phyloP scores from a whole-genome alignment of 169 alveolate genomes.

The Amoebophrya sp. region DNA sequence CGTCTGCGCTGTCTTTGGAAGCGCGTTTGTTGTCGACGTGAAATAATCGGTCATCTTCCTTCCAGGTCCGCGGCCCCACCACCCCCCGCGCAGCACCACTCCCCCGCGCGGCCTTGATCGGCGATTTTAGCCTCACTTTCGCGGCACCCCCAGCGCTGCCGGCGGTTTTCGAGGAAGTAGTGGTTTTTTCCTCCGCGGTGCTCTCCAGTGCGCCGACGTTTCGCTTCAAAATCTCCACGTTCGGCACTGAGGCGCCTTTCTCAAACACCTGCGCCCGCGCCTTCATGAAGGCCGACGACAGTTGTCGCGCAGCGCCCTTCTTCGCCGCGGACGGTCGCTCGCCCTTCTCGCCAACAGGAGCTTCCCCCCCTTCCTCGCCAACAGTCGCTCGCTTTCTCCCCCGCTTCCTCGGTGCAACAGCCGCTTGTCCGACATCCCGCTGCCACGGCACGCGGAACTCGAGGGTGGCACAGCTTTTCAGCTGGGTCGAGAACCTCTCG shows the following conservation, averaged over 20 bases:
- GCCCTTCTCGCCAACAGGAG: not conserved
- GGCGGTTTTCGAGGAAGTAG: not conserved
- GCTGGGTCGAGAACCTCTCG: not conserved
- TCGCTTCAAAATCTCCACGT: not conserved
- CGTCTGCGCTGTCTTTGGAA: no score
- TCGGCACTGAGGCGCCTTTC: not conserved
- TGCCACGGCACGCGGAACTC: not conserved
- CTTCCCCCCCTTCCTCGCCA: not conserved
- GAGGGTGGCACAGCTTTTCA: not conserved
- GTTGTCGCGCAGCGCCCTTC: not conserved
- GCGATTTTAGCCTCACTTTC: no score
- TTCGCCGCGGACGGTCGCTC: not conserved
- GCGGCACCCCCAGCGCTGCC: no score
- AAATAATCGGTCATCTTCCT: no score
- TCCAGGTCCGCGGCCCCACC: no score
- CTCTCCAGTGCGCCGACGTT: not conserved
- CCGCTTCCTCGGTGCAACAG: not conserved
- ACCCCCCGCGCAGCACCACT: no score
- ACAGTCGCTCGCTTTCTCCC: not conserved
- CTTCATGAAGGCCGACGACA: not conserved
- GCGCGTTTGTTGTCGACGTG: no score
- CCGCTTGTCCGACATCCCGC: not conserved
- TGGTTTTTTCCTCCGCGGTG: no score
- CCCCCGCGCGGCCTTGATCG: no score
- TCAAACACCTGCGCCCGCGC: not conserved